A percentile compares a stretch with the other conserved stretches of the same genome.
phyloP scores from a whole-genome alignment of 257 asterid genomes.

The Orobanche coerulescens region DNA sequence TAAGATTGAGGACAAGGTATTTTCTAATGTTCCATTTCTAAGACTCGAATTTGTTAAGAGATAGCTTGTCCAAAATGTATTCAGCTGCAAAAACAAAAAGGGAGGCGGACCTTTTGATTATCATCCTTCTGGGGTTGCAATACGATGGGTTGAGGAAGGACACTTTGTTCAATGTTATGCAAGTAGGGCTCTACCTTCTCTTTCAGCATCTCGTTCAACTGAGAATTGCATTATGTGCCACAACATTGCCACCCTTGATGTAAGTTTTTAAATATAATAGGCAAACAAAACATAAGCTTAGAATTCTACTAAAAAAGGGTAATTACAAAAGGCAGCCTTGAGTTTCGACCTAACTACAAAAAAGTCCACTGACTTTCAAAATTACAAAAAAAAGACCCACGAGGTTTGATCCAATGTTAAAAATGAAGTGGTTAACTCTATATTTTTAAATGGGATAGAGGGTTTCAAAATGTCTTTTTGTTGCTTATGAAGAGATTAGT shows the following conservation, averaged over 20 bases:
- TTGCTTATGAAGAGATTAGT: no score
- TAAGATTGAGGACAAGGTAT: neutral
- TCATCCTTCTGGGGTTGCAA: constrained; percentile 36
- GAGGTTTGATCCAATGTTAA: no score
- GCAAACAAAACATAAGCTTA: neutral
- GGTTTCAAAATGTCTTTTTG: no score
- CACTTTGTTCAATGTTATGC: constrained; percentile 43
- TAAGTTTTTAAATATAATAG: neutral
- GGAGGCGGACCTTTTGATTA: constrained; percentile 42
- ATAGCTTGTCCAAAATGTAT: no score
- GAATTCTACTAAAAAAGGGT: no score
- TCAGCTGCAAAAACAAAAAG: neutral
- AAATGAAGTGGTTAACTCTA: no score
- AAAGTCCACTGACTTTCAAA: neutral
- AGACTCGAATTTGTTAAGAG: neutral
- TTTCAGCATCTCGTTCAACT: constrained; percentile 84
- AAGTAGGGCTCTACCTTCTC: constrained; percentile 74
- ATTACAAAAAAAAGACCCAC: no score
- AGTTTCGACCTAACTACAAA: no score
- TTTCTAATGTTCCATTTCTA: neutral
- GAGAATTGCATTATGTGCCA: constrained; percentile 23
- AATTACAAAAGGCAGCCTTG: no score
- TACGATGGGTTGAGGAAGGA: constrained; percentile 65
- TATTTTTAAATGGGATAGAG: no score
- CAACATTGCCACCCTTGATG: constrained; percentile 3